Base-by-base conservation (phyloP, 2,329 filamentous ascomycete species). In the Aphanocladium album region DNA sequence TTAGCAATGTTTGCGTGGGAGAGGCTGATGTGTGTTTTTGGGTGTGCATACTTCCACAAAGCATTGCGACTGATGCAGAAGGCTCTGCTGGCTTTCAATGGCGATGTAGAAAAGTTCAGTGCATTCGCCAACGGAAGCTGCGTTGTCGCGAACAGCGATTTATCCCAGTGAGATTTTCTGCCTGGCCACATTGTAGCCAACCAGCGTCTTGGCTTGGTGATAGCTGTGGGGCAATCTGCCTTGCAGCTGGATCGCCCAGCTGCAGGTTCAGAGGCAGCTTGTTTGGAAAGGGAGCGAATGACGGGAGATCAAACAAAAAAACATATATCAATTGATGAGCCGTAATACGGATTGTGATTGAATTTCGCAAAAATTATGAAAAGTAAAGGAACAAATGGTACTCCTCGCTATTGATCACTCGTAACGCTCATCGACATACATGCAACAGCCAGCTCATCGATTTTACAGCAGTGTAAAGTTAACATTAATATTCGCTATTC, bases 41-140 rank as follows among this genome's bases (percentile, higher is more conserved):
- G 27, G 5, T 14, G 14, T 19, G 14, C 75, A 70, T 71, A 78
- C 77, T 81, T 78, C 73, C 75, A 57, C 79, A 81, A 70, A 81
- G 73, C 79, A 81, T 81, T 63, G 67, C 69, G 70, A 71, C 69
- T 64, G 65, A 58, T 62, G 61, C 49, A 64, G 62, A 62, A 65
- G 68, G 71, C 69, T 68, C 58, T 59, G 60, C 59, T 60, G 62
- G 65, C 66, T 65, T 65, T 65, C 68, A 71, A 72, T 72, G 67
- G 69, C 68, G 63, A 66, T 62, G 64, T 63, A 45, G 21, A 52
- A 53, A 14, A 43, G 49, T 62, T 64, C 65, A 65, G 58, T 63
- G 23, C 30, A 30, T 14, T 41, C 21, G 17, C 58, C 43, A 49
- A 25, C 27, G 41, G 43, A 55, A 55, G 51, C 39, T 55, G 27